Percentiles rank a stretch among this genome's conserved stretches.
Evolutionary conservation across 2,329 filamentous ascomycete species (phyloP).

Genomic region (Albophoma yamanashiensis): DNA sequence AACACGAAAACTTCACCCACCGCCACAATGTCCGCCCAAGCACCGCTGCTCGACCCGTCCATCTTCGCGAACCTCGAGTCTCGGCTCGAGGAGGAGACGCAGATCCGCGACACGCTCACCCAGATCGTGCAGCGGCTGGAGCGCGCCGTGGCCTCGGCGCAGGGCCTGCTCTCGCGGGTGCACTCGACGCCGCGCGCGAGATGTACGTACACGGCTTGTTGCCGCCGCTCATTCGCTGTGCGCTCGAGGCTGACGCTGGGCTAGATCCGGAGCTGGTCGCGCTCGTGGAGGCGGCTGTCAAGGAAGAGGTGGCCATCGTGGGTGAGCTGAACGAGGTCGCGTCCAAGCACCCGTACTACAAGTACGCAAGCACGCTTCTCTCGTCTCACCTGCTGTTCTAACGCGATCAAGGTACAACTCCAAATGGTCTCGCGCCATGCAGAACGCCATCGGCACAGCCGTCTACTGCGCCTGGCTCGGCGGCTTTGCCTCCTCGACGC

Average conservation of each 20-base stretch:
- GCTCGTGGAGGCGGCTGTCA: conserved; percentile 61
- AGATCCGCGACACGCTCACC: conserved; percentile 72
- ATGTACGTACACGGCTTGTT: conserved; percentile 25
- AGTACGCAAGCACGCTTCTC: conserved; percentile 38
- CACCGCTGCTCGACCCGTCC: conserved; percentile 52
- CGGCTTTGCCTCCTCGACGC: conserved; percentile 45
- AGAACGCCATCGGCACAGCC: conserved; percentile 58
- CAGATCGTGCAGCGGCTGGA: conserved; percentile 75
- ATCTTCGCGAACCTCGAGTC: conserved; percentile 83
- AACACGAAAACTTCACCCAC: conserved; percentile 1
- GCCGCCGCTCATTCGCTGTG: neutral
- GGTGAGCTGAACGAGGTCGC: conserved; percentile 60
- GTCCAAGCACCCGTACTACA: conserved; percentile 91
- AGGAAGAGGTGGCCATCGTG: conserved; percentile 61
- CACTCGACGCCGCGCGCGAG: conserved; percentile 69
- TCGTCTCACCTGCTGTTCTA: neutral
- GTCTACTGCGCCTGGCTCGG: conserved; percentile 66
- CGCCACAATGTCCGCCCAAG: conserved; percentile 19
- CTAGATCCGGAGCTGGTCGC: conserved; percentile 55
- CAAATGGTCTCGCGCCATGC: conserved; percentile 75
- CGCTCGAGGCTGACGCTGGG: neutral
- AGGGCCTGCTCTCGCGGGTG: conserved; percentile 76
- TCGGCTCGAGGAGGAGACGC: conserved; percentile 80
- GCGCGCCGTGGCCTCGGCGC: conserved; percentile 69
- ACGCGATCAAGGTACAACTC: conserved; percentile 53